phyloP scores from a whole-genome alignment of 2,329 filamentous ascomycete genomes.

The Ascochyta pisi region DNA sequence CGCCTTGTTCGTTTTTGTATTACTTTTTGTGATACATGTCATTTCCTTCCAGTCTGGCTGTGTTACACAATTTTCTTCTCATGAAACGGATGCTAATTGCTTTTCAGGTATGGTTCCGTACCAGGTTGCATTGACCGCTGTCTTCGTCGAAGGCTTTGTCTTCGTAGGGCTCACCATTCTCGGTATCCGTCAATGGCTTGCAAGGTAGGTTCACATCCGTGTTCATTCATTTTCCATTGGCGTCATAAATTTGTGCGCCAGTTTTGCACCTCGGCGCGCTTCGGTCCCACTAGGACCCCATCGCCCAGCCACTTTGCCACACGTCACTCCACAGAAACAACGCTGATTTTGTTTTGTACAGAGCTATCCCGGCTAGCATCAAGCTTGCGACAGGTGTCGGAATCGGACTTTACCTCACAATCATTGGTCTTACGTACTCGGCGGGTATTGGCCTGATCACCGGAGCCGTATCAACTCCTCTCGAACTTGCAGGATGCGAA shows the following conservation, averaged over 20 bases:
- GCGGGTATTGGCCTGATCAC: slow-evolving; percentile 83
- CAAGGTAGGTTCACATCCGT: slow-evolving; percentile 26
- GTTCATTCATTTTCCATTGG: slow-evolving; percentile 13
- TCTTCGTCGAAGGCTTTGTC: slow-evolving; percentile 87
- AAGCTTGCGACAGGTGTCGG: slow-evolving; percentile 87
- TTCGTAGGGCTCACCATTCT: slow-evolving; percentile 80
- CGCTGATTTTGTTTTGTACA: slow-evolving; percentile 54
- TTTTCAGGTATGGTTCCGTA: slow-evolving; percentile 67
- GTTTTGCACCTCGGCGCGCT: slow-evolving; percentile 15
- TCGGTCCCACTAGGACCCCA: slow-evolving; percentile 17
- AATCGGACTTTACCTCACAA: slow-evolving; percentile 81
- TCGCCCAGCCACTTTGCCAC: slow-evolving; percentile 14
- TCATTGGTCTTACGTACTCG: slow-evolving; percentile 78
- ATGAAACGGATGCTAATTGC: slow-evolving; percentile 25
- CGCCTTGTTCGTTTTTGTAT: slow-evolving; percentile 26
- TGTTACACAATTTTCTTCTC: slow-evolving; percentile 7
- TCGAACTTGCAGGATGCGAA: slow-evolving; percentile 78
- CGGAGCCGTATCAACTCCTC: slow-evolving; percentile 70
- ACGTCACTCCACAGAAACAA: slow-evolving; percentile 60
- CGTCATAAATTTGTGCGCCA: slow-evolving; percentile 17
- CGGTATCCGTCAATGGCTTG: slow-evolving; percentile 75
- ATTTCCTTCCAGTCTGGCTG: slow-evolving; percentile 6
- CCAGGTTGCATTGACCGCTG: slow-evolving; percentile 78
- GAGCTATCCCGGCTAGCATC: slow-evolving; percentile 81
- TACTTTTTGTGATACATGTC: slow-evolving; percentile 22